These are phyloP conservation scores for Xylaria sp. DNA, from an alignment of 2,329 filamentous ascomycete genomes.

Conservation along the genomic window DNA sequence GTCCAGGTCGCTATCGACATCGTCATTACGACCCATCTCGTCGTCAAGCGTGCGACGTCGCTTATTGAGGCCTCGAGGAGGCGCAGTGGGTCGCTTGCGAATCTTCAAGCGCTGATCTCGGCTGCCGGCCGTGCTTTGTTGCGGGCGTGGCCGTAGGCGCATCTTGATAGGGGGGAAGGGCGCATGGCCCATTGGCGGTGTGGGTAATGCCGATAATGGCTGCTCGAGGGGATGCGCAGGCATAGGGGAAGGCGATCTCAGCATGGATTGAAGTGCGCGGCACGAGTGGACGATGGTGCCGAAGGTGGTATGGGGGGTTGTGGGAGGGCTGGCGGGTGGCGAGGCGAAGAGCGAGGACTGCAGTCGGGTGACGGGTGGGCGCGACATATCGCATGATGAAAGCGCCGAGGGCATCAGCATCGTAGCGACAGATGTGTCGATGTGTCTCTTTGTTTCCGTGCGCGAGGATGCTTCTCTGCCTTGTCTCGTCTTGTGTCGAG, in stretches of 20 bases:
- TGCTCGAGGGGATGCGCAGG: conserved; percentile 47
- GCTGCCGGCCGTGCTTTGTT: conserved; percentile 48
- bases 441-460: conserved; percentile 5
- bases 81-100: conserved; percentile 58
- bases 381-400: conserved; percentile 64
- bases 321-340: conserved; percentile 67
- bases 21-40: conserved; percentile 56
- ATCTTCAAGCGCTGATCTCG: conserved; percentile 57
- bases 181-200: conserved; percentile 65
- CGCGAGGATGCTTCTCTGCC: too few species aligned
- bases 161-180: conserved; percentile 60
- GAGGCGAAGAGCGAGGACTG: conserved; percentile 65
- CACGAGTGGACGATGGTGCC: conserved; percentile 68
- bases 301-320: conserved; percentile 59
- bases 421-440: conserved; percentile 36
- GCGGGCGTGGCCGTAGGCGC: conserved; percentile 61
- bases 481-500: conserved; percentile 7
- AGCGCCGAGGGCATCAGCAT: conserved; percentile 71
- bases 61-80: conserved; percentile 63
- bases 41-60: conserved; percentile 61
- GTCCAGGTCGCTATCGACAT: conserved; percentile 53
- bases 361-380: conserved; percentile 56
- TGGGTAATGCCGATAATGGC: conserved; percentile 54
- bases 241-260: conserved; percentile 54
- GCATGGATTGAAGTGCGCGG: conserved; percentile 69